Evolutionary conservation across 495 filamentous ascomycete species (phyloP).

Genomic region (Aspergillus conjunctus): DNA sequence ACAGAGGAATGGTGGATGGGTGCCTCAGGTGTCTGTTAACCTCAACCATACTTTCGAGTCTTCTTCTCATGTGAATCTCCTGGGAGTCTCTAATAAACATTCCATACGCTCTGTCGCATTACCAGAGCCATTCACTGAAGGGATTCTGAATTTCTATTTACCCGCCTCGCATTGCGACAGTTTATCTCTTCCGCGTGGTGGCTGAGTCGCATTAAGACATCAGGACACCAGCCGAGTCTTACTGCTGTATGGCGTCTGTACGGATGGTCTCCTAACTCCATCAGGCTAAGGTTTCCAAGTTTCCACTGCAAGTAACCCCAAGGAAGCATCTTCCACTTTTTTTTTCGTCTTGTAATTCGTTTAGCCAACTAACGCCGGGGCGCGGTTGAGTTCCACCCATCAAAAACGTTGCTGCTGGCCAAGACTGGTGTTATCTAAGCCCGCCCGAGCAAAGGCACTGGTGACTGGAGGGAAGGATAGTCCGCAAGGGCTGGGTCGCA

Average conservation of each 20-base stretch:
- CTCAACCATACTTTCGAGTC: not conserved
- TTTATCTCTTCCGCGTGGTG: not conserved
- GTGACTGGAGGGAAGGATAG: too few relatives aligned
- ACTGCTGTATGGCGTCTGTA: not conserved
- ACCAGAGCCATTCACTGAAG: not conserved
- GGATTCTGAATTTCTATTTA: not conserved
- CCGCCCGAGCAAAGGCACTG: not conserved
- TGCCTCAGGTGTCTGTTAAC: too few relatives aligned
- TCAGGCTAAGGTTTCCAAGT: not conserved
- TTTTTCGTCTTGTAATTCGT: not conserved
- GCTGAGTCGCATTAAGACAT: slow-evolving; percentile 1
- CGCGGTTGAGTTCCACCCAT: not conserved
- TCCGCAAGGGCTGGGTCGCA: not conserved
- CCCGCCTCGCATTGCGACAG: not conserved
- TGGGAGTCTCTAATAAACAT: not conserved
- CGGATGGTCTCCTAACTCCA: not conserved
- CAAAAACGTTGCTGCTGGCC: not conserved
- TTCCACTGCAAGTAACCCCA: not conserved
- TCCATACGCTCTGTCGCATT: not conserved
- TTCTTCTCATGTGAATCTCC: not conserved
- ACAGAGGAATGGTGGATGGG: too few relatives aligned
- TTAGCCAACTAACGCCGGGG: not conserved
- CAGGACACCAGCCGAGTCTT: not conserved
- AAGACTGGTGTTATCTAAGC: not conserved
- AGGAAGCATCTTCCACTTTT: not conserved